phyloP scores from a whole-genome alignment of 2,329 filamentous ascomycete genomes.

The Coniella lustricola region DNA sequence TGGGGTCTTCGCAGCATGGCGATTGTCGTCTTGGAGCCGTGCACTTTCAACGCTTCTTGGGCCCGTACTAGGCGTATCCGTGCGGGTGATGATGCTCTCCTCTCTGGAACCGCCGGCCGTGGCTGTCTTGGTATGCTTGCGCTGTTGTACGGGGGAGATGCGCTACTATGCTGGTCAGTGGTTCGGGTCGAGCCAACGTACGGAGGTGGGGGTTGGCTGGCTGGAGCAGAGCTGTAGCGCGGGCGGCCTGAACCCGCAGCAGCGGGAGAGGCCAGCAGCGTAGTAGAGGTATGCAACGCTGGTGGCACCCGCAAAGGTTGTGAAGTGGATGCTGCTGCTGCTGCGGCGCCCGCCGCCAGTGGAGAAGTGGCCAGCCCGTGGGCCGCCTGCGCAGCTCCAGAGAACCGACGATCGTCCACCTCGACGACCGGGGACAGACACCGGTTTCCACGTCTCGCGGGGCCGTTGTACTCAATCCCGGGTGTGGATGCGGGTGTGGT shows the following conservation, averaged over 20 bases:
- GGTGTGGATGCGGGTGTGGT: constrained; percentile 4
- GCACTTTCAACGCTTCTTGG: constrained; percentile 10
- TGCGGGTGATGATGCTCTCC: constrained; percentile 4
- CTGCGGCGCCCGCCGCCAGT: background rate
- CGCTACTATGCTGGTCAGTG: background rate
- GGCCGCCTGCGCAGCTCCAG: background rate
- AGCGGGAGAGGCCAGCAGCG: background rate
- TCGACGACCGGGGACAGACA: constrained; percentile 1
- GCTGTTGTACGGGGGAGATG: background rate
- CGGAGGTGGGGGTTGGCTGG: background rate
- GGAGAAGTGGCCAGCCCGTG: background rate
- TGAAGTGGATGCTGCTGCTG: background rate
- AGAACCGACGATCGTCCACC: background rate
- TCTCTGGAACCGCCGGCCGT: background rate
- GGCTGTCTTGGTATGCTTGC: constrained; percentile 2
- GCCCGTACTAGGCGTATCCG: constrained; percentile 8
- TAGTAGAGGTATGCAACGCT: background rate
- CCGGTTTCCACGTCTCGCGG: background rate
- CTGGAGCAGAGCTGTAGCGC: background rate
- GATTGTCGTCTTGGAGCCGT: background rate
- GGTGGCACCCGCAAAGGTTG: background rate
- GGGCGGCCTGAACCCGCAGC: background rate
- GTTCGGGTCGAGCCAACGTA: background rate
- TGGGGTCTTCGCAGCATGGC: constrained; percentile 8
- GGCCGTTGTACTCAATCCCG: background rate